Evolutionary conservation across 2,329 filamentous ascomycete genomes (phyloP).

Genomic region (Ophiostoma sp.): DNA sequence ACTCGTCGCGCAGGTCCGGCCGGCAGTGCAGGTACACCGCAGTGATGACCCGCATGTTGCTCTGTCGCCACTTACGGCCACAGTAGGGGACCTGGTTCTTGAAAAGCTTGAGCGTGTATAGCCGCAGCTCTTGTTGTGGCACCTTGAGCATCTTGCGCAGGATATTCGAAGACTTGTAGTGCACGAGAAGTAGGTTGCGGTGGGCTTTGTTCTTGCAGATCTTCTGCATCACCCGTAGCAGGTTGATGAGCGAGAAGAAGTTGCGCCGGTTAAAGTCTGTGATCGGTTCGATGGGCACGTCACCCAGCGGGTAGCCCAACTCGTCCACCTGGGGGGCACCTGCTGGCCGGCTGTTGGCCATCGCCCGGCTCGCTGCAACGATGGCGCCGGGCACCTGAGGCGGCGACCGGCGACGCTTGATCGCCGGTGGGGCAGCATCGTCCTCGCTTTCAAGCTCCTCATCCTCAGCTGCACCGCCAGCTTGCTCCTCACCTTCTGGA

Average conservation of each 20-base stretch:
- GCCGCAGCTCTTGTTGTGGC: slow-evolving; percentile 79
- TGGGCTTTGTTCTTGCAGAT: slow-evolving; percentile 95
- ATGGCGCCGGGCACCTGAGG: neutral
- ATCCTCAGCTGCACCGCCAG: slow-evolving; percentile 38
- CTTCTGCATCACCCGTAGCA: slow-evolving; percentile 94
- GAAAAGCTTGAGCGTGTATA: slow-evolving; percentile 97
- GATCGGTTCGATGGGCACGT: slow-evolving; percentile 72
- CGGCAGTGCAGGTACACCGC: slow-evolving; percentile 92
- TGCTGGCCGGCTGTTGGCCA: neutral
- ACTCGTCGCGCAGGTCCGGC: slow-evolving; percentile 90
- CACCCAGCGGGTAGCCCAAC: slow-evolving; percentile 74
- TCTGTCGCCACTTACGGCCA: slow-evolving; percentile 95
- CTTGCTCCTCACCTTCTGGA: slow-evolving; percentile 25
- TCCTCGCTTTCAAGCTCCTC: slow-evolving; percentile 61
- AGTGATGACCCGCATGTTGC: slow-evolving; percentile 98
- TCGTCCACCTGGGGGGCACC: slow-evolving; percentile 71
- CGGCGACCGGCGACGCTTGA: slow-evolving; percentile 58
- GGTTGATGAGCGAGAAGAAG: slow-evolving; percentile 94
- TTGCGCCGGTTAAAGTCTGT: slow-evolving; percentile 91
- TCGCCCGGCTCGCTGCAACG: neutral
- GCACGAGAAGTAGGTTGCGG: slow-evolving; percentile 87
- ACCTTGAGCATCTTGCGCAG: slow-evolving; percentile 89
- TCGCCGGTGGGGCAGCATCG: slow-evolving; percentile 83
- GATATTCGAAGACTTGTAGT: slow-evolving; percentile 92
- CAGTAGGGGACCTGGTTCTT: slow-evolving; percentile 98